These are phyloP conservation scores for Astrocystis sublimbata DNA, from an alignment of 495 filamentous ascomycete species.

Conservation along the genomic window DNA sequence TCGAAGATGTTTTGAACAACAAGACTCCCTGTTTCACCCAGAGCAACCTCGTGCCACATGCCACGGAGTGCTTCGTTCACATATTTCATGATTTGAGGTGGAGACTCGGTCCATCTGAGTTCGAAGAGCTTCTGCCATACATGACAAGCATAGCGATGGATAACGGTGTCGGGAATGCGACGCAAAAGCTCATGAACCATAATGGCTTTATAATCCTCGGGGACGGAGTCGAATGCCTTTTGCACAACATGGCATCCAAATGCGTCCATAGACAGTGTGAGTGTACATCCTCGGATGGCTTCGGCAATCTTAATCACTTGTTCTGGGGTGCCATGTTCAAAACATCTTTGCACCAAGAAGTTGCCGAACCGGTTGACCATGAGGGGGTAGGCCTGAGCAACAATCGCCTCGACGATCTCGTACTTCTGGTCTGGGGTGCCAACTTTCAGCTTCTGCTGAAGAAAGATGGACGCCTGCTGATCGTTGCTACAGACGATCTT, in stretches of 20 bases:
- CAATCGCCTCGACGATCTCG: conserved; percentile 95
- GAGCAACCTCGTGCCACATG: conserved; percentile 98
- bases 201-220: conserved; percentile 94
- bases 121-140: conserved; percentile 99
- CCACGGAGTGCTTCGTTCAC: conserved; percentile 94
- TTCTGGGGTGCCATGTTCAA: conserved; percentile 94
- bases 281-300: conserved; percentile 90
- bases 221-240: conserved; percentile 96
- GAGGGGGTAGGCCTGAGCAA: conserved; percentile 89
- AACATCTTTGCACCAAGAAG: conserved; percentile 96
- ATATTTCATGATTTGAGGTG: conserved; percentile 96
- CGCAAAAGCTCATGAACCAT: conserved; percentile 98
- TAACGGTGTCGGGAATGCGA: conserved; percentile 94
- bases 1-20: conserved; percentile 99
- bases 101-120: conserved; percentile 89
- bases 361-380: conserved; percentile 99
- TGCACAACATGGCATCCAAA: conserved; percentile 98
- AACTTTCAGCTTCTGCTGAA: conserved; percentile 98
- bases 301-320: conserved; percentile 95
- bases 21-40: conserved; percentile 94
- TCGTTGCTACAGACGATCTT: conserved; percentile 99
- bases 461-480: conserved; percentile 96
- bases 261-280: conserved; percentile 94
- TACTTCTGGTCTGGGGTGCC: conserved; percentile 94
- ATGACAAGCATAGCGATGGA: conserved; percentile 97